These are phyloP conservation scores for Arctium minus DNA, from an alignment of 129 eudicot genomes.

Conservation along the genomic window DNA sequence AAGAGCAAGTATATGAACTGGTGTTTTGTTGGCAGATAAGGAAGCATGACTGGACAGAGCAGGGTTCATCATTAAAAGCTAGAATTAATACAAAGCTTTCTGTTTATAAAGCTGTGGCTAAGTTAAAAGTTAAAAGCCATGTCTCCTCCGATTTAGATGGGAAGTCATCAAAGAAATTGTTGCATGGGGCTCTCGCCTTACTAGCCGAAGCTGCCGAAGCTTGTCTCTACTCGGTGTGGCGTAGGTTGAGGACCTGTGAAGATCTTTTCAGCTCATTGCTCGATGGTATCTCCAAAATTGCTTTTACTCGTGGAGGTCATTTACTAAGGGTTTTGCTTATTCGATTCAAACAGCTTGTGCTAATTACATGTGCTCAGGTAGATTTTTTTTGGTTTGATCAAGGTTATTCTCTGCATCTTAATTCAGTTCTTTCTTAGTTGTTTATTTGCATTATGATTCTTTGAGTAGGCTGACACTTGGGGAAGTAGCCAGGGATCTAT, in stretches of 20 bases:
- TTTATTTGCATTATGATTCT: conserved; percentile 8
- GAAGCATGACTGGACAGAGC: conserved; percentile 90
- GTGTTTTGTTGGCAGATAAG: conserved; percentile 64
- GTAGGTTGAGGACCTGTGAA: conserved; percentile 88
- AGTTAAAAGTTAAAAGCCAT: conserved; percentile 53
- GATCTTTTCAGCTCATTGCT: conserved; percentile 86
- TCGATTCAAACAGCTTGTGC: conserved; percentile 86
- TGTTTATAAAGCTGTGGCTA: conserved; percentile 73
- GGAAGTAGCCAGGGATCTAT: conserved; percentile 74
- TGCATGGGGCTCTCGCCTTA: conserved; percentile 83
- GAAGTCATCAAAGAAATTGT: conserved; percentile 66
- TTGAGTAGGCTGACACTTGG: conserved; percentile 68
- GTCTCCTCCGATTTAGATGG: conserved; percentile 64
- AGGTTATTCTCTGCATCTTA: background rate
- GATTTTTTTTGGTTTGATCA: background rate
- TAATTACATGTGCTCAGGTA: conserved; percentile 87
- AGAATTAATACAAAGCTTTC: conserved; percentile 73
- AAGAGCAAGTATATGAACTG: conserved; percentile 3
- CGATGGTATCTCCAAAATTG: conserved; percentile 84
- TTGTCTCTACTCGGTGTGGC: conserved; percentile 81
- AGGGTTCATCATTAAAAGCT: conserved; percentile 66
- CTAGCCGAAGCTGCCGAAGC: conserved; percentile 90
- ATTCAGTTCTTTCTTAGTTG: background rate
- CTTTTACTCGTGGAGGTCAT: conserved; percentile 86
- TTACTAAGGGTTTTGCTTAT: conserved; percentile 78